These are phyloP conservation scores for Bipolaris gigantea DNA, from an alignment of 2,329 filamentous ascomycete species.

Conservation along the genomic window DNA sequence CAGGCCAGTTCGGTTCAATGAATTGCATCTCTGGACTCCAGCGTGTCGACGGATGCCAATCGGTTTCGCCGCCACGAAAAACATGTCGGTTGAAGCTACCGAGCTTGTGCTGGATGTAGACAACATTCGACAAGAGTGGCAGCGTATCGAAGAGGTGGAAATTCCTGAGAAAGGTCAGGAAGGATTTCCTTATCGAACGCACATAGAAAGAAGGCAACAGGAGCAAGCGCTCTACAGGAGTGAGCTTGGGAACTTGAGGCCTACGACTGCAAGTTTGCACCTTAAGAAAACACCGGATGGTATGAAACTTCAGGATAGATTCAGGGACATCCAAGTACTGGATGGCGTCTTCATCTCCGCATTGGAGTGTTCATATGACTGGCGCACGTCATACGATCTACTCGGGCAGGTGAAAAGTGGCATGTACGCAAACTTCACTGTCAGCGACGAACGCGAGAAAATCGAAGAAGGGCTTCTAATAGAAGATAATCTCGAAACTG, in stretches of 20 bases:
- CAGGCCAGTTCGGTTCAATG: neutral
- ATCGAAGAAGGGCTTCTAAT: neutral
- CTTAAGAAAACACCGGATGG: neutral
- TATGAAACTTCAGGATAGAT: neutral
- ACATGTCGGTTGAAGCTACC: neutral
- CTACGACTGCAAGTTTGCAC: neutral
- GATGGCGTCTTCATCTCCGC: slow-evolving; percentile 12
- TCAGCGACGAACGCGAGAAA: slow-evolving; percentile 2
- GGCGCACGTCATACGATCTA: slow-evolving; percentile 15
- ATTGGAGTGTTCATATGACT: slow-evolving; percentile 8
- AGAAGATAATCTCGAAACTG: neutral
- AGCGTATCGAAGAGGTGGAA: neutral
- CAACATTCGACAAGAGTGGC: neutral
- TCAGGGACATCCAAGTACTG: neutral
- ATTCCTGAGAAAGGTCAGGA: neutral
- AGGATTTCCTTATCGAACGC: neutral
- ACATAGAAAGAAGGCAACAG: neutral
- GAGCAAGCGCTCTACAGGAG: neutral
- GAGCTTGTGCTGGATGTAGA: neutral
- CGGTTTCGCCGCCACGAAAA: neutral
- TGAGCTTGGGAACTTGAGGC: neutral
- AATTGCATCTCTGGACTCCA: neutral
- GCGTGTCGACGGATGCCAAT: neutral
- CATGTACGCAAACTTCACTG: neutral
- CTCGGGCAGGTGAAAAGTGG: slow-evolving; percentile 2